Base-by-base conservation (phyloP, 2,329 filamentous ascomycete genomes). In the Cryoendolithus antarcticus region DNA sequence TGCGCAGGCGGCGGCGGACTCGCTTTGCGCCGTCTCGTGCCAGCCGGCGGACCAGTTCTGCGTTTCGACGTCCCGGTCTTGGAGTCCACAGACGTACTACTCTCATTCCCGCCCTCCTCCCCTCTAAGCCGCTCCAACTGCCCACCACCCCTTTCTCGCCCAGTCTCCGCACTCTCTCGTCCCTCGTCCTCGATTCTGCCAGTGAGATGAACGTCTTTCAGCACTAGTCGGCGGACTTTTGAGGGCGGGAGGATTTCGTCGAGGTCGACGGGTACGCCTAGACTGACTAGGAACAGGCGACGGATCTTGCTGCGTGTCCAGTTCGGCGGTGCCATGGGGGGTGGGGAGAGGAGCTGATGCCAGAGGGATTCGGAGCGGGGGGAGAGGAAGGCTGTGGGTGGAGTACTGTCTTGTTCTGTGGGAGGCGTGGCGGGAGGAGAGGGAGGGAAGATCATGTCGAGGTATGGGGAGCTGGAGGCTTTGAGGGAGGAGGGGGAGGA, bases 221-320 rank as follows among this genome's bases (percentile, higher is more conserved):
- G 72, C 4, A 98, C 74, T 12, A 98, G 78, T 59, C 96, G 96
- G 72, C 96, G 96, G 60, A 98, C 91, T 62, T 96, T 96, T 9
- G 85, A 93, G 0, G 89, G 88, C 0, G 91, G 91, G 6, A 98
- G 74, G 40, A 98, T 96, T 65, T 98, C 91, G 61, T 98, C 91
- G 0, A 98, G 72, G 54, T 98, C 91, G 34, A 98, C 86, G 1
- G 91, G 91, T 0, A 98, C 91, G 11, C 91, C 91, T 0, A 98
- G 75, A 1, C 88, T 95, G 39, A 98, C 88, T 32, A 98, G 77
- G 59, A 98, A 98, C 15, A 98, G 75, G 24, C 91, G 83, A 38
- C 91, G 80, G 51, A 94, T 98, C 37, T 88, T 84, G 38, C 86
- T 95, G 47, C 91, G 85, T 43, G 95, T 93, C 91, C 91, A 98